Base-by-base conservation (phyloP, 805 yeast species). In the Torulaspora indica region DNA sequence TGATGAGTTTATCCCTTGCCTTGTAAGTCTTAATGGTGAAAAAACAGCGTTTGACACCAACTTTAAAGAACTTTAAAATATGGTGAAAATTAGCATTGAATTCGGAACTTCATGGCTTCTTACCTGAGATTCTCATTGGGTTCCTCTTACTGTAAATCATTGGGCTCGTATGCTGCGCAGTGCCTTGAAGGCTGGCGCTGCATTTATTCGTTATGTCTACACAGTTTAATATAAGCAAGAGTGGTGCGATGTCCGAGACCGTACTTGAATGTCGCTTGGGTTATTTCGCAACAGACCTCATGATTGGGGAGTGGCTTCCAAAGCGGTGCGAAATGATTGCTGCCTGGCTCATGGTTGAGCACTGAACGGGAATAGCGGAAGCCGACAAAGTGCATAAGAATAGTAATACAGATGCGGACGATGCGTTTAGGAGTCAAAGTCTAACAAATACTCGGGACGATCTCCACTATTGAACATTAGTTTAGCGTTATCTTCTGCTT, bases 401-500 rank as follows among this genome's bases (percentile, higher is more conserved):
- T 5, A 20, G 22, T 4, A 20, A 20, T 20, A n/a, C n/a, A n/a
- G 22, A 12, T 28, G 35, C 18, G 13, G 22, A 8, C 8, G 17
- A 14, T 4, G 12, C 10, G 5, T 12, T 40, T 49, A 56, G 15
- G 58, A 44, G 18, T 60, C 63, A 46, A 61, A 62, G 40, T 61
- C 62, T 13, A 62, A 44, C 13, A 62, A 50, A 35, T 55, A 60
- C 32, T 62, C 66, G 7, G 64, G 62, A 12, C 59, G 53, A 6
- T 49, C 46, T 18, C 48, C 52, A n/a, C 39, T 47, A 22, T 57
- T 57, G 38, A 55, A 61, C 52, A 57, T 55, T 28, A 63, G 30
- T 45, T 55, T 58, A 9, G 60, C 64, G 36, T 62, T 61, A 41
- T 62, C 67, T 35, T 61, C 63, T 8, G 63, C 64, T 37, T 62